phyloP scores from a whole-genome alignment of 225 moss, liverwort and hornwort genomes.

The Physcomitrellopsis africana region DNA sequence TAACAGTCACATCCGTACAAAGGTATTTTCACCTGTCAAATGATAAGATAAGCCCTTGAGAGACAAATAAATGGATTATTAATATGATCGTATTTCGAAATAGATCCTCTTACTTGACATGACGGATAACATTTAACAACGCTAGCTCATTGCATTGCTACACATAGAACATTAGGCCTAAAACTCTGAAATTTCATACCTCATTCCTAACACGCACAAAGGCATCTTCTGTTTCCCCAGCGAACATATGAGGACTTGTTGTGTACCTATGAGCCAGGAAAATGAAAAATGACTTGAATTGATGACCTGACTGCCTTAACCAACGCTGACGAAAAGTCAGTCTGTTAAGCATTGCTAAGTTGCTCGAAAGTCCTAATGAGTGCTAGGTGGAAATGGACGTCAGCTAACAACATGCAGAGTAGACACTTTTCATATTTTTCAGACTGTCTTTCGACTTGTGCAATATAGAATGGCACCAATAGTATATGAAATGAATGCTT shows the following conservation, averaged over 20 bases:
- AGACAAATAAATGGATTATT: not conserved
- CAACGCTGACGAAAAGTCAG: not conserved
- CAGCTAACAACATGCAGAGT: not conserved
- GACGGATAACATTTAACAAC: not conserved
- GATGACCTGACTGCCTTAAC: not conserved
- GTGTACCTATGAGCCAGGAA: constrained; percentile 65
- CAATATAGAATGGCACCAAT: constrained; percentile 6
- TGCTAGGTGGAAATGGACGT: not conserved
- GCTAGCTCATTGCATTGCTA: not conserved
- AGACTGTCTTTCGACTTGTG: not conserved
- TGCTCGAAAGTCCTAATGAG: constrained; percentile 4
- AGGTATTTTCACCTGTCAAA: constrained; percentile 81
- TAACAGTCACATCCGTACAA: constrained; percentile 98
- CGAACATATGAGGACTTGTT: constrained; percentile 93
- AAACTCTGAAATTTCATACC: constrained; percentile 37
- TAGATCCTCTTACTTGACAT: not conserved
- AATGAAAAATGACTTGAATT: constrained; percentile 2
- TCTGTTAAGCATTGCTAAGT: not conserved
- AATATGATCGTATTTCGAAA: not conserved
- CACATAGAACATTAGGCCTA: not conserved
- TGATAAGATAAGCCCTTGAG: constrained; percentile 11
- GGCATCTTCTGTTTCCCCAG: constrained; percentile 69
- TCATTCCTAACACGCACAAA: constrained; percentile 80
- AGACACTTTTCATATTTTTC: not conserved
- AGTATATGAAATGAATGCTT: constrained; percentile 25